Conservation (phyloP, 73 alveolate genomes). For the Symbiodinium pilosum region DNA sequence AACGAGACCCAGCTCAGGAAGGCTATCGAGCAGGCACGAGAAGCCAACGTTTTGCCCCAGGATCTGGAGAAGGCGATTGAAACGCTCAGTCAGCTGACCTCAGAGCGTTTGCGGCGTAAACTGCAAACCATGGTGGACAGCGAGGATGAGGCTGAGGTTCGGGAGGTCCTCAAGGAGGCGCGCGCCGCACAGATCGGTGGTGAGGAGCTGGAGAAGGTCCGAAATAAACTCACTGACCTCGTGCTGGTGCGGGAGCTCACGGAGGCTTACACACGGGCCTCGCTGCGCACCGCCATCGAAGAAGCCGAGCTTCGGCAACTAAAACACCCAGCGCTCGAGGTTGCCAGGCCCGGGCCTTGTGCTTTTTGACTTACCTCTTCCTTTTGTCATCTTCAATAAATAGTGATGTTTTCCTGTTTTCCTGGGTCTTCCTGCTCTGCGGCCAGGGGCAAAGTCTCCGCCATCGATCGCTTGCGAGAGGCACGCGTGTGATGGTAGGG, state of each 20-base stretch:
- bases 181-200: background rate
- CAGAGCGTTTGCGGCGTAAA: conserved; percentile 5
- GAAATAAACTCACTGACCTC: conserved; percentile 11
- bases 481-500: background rate
- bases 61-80: conserved; percentile 34
- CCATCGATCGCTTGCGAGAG: conserved; percentile 37
- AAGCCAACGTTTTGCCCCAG: conserved; percentile 5
- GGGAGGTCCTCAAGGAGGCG: conserved; percentile 5
- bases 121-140: background rate
- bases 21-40: conserved; percentile 57
- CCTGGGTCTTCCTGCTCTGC: background rate
- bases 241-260: conserved; percentile 47
- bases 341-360: conserved; percentile 23
- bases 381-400: background rate
- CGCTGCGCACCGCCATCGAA: conserved; percentile 20
- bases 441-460: conserved; percentile 42
- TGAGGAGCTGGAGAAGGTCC: conserved; percentile 13
- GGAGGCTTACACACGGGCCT: conserved; percentile 33
- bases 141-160: conserved; percentile 59
- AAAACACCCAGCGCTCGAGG: conserved; percentile 50
- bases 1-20: conserved; percentile 44
- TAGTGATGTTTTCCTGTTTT: background rate
- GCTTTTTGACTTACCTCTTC: too few species aligned
- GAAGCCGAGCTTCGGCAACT: conserved; percentile 39
- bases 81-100: conserved; percentile 33